Evolutionary conservation across 306 rosid species (phyloP).

Genomic region (Gynostemma pentaphyllum): DNA sequence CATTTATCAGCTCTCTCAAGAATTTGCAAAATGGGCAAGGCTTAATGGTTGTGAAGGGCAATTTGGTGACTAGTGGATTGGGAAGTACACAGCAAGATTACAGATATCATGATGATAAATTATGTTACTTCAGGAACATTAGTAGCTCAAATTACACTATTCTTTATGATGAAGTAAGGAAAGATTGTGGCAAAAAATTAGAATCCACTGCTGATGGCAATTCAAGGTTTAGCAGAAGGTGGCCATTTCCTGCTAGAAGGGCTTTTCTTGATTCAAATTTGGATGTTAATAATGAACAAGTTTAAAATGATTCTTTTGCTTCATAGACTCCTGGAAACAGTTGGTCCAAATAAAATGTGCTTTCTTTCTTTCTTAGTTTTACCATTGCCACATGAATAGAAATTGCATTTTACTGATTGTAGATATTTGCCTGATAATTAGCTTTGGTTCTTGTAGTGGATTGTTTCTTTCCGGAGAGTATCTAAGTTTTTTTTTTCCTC

Average conservation of each 20-base stretch:
- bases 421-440: neutral
- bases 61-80: conserved; percentile 41
- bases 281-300: neutral
- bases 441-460: neutral
- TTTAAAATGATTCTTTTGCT: conserved; percentile 5
- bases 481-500: too few species aligned
- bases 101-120: conserved; percentile 23
- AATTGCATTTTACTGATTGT: neutral
- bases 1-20: conserved; percentile 35
- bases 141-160: conserved; percentile 71
- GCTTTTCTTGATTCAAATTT: conserved; percentile 17
- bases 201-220: conserved; percentile 1
- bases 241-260: conserved; percentile 20
- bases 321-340: neutral
- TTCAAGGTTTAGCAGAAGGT: conserved; percentile 14
- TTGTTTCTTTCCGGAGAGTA: neutral
- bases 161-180: conserved; percentile 41
- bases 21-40: conserved; percentile 68
- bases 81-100: conserved; percentile 69
- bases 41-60: conserved; percentile 32
- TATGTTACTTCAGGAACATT: conserved; percentile 58
- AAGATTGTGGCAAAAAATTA: conserved; percentile 25
- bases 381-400: neutral
- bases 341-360: conserved; percentile 11
- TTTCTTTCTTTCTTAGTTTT: neutral